phyloP scores from a whole-genome alignment of 768 basidiomycete genomes.

The Chalciporus piperatus region DNA sequence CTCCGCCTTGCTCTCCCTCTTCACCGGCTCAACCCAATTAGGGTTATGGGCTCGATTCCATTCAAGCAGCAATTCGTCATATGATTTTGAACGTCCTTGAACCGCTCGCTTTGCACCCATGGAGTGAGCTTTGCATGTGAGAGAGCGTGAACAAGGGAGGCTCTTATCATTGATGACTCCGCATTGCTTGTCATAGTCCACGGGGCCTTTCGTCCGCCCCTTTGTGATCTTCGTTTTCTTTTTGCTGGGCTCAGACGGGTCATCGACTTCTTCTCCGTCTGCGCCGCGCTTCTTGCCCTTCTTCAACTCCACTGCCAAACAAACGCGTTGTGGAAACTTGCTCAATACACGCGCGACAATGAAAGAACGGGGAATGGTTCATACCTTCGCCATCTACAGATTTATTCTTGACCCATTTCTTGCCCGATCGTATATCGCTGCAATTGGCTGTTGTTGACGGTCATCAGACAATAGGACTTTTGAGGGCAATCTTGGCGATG shows the following conservation, averaged over 20 bases:
- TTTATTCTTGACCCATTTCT: slow-evolving; percentile 59
- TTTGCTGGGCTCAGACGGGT: slow-evolving; percentile 63
- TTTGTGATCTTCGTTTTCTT: slow-evolving; percentile 84
- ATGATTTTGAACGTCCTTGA: slow-evolving; percentile 75
- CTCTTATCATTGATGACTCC: slow-evolving; percentile 97
- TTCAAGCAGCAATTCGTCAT: slow-evolving; percentile 85
- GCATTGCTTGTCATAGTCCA: slow-evolving; percentile 90
- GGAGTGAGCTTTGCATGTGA: slow-evolving; percentile 97
- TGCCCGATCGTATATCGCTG: slow-evolving; percentile 50
- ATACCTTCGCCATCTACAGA: slow-evolving; percentile 46
- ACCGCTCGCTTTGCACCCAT: slow-evolving; percentile 97
- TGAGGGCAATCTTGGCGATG: not conserved
- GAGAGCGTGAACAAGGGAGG: slow-evolving; percentile 87
- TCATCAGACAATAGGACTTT: slow-evolving; percentile 5
- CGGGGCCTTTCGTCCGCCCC: slow-evolving; percentile 78
- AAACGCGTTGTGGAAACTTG: slow-evolving; percentile 3
- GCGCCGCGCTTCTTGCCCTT: slow-evolving; percentile 80
- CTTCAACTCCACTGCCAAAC: slow-evolving; percentile 35
- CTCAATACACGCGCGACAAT: slow-evolving; percentile 3
- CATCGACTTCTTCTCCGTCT: slow-evolving; percentile 66
- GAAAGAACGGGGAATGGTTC: slow-evolving; percentile 1
- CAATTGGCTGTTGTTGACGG: slow-evolving; percentile 50
- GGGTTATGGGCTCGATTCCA: slow-evolving; percentile 90
- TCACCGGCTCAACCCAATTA: slow-evolving; percentile 85
- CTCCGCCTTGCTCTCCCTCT: slow-evolving; percentile 82